A percentile compares a stretch with the other conserved stretches of the same genome.
Conservation (phyloP, 2,329 filamentous ascomycete genomes). For the Lachnellula hyalina region DNA sequence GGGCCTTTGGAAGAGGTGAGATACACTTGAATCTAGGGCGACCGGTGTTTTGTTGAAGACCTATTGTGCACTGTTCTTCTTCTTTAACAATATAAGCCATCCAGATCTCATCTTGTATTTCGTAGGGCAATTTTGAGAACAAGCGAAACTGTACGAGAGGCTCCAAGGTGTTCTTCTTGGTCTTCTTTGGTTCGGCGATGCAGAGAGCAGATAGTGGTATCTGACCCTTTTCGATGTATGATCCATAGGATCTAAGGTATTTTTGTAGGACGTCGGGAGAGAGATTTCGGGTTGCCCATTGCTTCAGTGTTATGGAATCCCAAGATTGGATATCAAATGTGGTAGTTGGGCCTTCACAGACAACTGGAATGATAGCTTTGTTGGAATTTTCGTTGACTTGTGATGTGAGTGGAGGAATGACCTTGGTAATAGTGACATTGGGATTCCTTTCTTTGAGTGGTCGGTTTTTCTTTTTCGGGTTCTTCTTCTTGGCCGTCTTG, state of each 20-base stretch:
- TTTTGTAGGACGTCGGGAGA: neutral
- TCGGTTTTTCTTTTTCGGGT: neutral
- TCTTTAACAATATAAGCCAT: neutral
- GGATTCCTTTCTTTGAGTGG: neutral
- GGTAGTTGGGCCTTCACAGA: neutral
- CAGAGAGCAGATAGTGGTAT: neutral
- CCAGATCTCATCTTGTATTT: slow-evolving; percentile 7
- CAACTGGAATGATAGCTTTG: neutral
- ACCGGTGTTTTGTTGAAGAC: neutral
- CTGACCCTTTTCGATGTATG: neutral
- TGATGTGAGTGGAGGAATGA: neutral
- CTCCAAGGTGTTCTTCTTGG: neutral
- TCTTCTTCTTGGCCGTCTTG: too few relatives aligned
- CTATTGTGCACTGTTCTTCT: neutral
- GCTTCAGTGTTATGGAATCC: neutral
- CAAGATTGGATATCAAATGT: neutral
- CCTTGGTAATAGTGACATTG: neutral
- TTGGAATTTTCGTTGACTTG: neutral
- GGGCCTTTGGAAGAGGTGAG: neutral
- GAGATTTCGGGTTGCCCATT: slow-evolving; percentile 1
- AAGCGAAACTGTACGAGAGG: neutral
- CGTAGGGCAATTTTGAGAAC: slow-evolving; percentile 1
- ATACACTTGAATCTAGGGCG: neutral
- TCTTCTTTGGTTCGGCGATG: neutral
- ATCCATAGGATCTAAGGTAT: neutral